Base-by-base conservation (phyloP, 1,139 yeast genomes). In the Debaryomyces nepalensis region DNA sequence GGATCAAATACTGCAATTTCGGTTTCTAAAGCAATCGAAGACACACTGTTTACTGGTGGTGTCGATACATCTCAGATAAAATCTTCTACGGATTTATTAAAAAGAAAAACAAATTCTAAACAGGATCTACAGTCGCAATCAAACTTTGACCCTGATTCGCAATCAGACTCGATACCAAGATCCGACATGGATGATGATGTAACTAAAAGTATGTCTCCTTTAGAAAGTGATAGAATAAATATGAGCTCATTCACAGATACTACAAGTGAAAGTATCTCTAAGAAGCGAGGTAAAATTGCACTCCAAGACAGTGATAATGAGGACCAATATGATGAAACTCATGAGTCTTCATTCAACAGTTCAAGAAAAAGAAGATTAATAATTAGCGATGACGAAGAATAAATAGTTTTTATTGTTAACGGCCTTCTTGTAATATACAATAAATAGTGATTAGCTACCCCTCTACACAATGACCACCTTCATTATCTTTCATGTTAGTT, bases 401-500 rank as follows among this genome's bases (percentile, higher is more conserved):
- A 59, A 18, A 15, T 24, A 8, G 15, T 20, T 22, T 23, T 23
- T 18, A 19, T 20, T 14, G 22, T 26, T n/a, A 15, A n/a, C n/a
- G n/a, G n/a, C n/a, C n/a, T 11, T 24, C 32, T 26, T 29, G 23
- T 14, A 12, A 27, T 16, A 35, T 22, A 23, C 26, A 22, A 23
- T 16, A 32, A 32, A 19, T 19, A 18, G 18, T 32, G 15, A n/a
- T 14, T 14, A 27, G 11, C 44, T 56, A 68, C 50, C 64, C 74
- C 5, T 58, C 66, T 9, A 67, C 73, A 53, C 79, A 74, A 42
- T 72, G 75, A 22, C 52, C 59, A 20, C 51, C 54, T 27, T 57
- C 66, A 9, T 48, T 46, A 26, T 52, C 53, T 4, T 63, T 61
- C n/a, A 78, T 39, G n/a, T 85, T 73, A 29, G 76, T 70, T 18